Percentiles rank a stretch among this genome's conserved stretches.
Conservation (phyloP, 1,284 basidiomycete genomes). For the Microbotryum lychnidis-dioicae region DNA sequence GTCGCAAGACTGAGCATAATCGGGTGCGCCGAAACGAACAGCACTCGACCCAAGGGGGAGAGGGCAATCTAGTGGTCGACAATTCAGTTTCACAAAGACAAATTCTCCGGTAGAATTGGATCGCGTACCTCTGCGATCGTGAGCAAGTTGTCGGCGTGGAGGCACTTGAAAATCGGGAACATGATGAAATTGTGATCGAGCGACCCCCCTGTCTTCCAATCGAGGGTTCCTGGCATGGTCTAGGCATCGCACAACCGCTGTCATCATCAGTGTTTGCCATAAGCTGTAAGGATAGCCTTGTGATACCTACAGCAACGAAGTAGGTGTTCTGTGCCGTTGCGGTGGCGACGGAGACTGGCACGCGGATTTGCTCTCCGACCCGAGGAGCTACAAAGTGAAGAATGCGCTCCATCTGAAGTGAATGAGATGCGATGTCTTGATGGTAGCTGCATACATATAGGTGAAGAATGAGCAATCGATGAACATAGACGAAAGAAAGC, state of each 20-base stretch:
- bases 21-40: slow-evolving; percentile 84
- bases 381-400: slow-evolving; percentile 38
- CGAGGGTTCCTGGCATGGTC: slow-evolving; percentile 43
- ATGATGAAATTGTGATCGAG: slow-evolving; percentile 60
- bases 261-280: background rate
- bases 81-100: background rate
- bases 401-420: slow-evolving; percentile 39
- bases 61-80: slow-evolving; percentile 61
- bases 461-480: background rate
- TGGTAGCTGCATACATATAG: slow-evolving; percentile 26
- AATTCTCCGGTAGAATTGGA: background rate
- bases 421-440: slow-evolving; percentile 40
- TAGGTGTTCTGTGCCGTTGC: background rate
- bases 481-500: background rate
- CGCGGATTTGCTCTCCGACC: slow-evolving; percentile 34
- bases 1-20: slow-evolving; percentile 79
- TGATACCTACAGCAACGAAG: slow-evolving; percentile 12
- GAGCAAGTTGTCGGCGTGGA: slow-evolving; percentile 88
- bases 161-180: slow-evolving; percentile 92
- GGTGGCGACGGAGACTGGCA: slow-evolving; percentile 15
- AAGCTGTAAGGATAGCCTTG: slow-evolving; percentile 7
- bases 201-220: slow-evolving; percentile 43
- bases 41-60: slow-evolving; percentile 79
- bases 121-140: slow-evolving; percentile 74
- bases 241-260: slow-evolving; percentile 1